Evolutionary conservation across 2,329 filamentous ascomycete species (phyloP), one percentile per base, ranked within the genome.

Genomic region (Epichloe gansuensis): DNA sequence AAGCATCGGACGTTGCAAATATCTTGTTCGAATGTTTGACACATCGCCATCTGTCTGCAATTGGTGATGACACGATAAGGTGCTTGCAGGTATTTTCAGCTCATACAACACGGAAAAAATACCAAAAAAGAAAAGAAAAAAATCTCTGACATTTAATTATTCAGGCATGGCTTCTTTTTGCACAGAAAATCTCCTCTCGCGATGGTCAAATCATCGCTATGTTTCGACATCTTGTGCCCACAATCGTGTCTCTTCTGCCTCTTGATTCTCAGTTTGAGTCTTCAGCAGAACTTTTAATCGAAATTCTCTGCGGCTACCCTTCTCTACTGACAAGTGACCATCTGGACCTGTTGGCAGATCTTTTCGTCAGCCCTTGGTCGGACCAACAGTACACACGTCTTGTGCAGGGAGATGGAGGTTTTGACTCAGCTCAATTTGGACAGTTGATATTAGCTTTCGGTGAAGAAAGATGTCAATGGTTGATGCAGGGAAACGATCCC

Each of bases 91-190:
- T 82, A 66, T 12, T 49, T 8, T 8, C 31, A 52, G 43, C 42
- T 46, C 17, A 7, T 21, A 15, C 7, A 15, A 11, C 46, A 27
- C 6, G 12, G 4, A 41, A 21, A 21, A 21, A 12, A 40, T 12
- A 12, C 25, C 17, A 21, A 21, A 21, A 27, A 49, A 38, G 8
- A 39, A 47, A 23, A 25, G 2, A 27, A 3, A 9, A 23, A 12
- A 25, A 23, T 23, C 23, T 7, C 27, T 43, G 25, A 49, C 13
- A n/a, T 35, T 27, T n/a, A 5, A 17, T 15, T 52, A 41, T 42
- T 4, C 45, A 86, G 82, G 77, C 83, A 4, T 91, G 86, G 85
- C 76, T 89, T 35, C 74, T 80, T 58, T 89, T 89, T 61, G 82
- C 81, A 5, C 84, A 89, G 59, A 76, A 79, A 36, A 74, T 78